These are phyloP conservation scores for Dimargaris cristalligena DNA, from an alignment of 192 early-diverging fungal species.

Conservation along the genomic window DNA sequence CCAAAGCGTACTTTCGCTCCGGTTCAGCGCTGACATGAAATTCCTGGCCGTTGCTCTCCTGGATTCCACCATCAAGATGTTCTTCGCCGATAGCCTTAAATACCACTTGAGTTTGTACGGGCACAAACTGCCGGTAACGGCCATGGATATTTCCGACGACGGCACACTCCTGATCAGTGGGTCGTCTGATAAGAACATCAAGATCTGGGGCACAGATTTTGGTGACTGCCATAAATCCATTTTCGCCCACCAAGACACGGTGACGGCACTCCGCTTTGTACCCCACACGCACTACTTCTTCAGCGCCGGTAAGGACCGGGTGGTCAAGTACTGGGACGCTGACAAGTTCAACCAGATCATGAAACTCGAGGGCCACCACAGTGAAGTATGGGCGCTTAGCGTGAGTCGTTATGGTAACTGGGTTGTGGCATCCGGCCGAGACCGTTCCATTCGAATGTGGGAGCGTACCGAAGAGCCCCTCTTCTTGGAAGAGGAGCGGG, in stretches of 20 bases:
- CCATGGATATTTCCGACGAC: slow-evolving; percentile 98
- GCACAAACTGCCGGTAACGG: slow-evolving; percentile 90
- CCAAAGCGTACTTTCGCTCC: slow-evolving; percentile 78
- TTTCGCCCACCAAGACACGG: slow-evolving; percentile 82
- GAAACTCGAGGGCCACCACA: slow-evolving; percentile 81
- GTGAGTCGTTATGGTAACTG: slow-evolving; percentile 79
- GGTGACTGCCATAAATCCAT: slow-evolving; percentile 95
- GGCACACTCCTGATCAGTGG: slow-evolving; percentile 77
- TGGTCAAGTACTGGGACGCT: slow-evolving; percentile 89
- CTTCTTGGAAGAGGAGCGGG: slow-evolving; percentile 89
- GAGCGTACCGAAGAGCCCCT: slow-evolving; percentile 91
- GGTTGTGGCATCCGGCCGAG: slow-evolving; percentile 78
- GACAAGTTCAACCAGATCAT: slow-evolving; percentile 95
- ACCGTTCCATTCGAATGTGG: slow-evolving; percentile 90
- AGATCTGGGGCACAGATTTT: slow-evolving; percentile 98
- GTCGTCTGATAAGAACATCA: slow-evolving; percentile 95
- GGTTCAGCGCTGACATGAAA: slow-evolving; percentile 68
- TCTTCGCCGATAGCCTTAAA: slow-evolving; percentile 90
- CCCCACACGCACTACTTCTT: slow-evolving; percentile 94
- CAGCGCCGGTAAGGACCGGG: slow-evolving; percentile 75
- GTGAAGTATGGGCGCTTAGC: slow-evolving; percentile 88
- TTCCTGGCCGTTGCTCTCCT: slow-evolving; percentile 81
- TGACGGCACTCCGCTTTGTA: slow-evolving; percentile 78
- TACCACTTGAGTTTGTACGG: slow-evolving; percentile 96
- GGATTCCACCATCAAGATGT: slow-evolving; percentile 92